Evolutionary conservation across 257 asterid genomes (phyloP), one percentile per base, ranked within the genome.

Genomic region (Apocynum venetum): DNA sequence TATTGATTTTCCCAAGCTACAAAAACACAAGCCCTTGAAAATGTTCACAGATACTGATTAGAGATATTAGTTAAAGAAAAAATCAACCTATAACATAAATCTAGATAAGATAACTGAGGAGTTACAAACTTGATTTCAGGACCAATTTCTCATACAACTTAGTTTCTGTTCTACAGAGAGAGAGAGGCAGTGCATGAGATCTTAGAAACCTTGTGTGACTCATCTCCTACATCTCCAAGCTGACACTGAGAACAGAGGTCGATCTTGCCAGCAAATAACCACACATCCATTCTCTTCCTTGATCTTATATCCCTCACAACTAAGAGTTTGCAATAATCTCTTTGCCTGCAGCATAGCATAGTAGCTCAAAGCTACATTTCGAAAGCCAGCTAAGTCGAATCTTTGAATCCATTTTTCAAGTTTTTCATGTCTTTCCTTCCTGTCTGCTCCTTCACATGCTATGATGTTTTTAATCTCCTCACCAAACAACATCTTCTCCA

Each of bases 201-300:
- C 44, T 10, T n/a, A 8, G 31, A 75, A n/a, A n/a, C 35, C 57
- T 19, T 8, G 13, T 10, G 44, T n/a, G 25, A 3, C 11, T 88
- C 86, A 91, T 87, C 90, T 87, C 89, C 93, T 84, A 84, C 78
- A 87, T 77, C 97, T 91, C 98, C 98, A 95, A 11, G 97, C 90
- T 0, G 98, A 91, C 0, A 95, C 93, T 0, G 96, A 87, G 84
- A 90, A 86, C 49, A 95, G 92, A 48, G 98, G 87, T 4, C 97
- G 88, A 88, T 95, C 98, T 61, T 95, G 97, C 98, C 98, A 95
- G 82, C 97, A 93, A 53, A 90, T 90, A 71, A 92, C 97, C 66
- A 91, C 91, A 2, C 92, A 81, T 2, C 97, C 98, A 38, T 85
- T 89, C 76, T 91, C 97, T 79, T 92, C 98, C 79, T 82, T 92